Conservation (phyloP, 2,329 filamentous ascomycete species). For the Daldinia sp. region DNA sequence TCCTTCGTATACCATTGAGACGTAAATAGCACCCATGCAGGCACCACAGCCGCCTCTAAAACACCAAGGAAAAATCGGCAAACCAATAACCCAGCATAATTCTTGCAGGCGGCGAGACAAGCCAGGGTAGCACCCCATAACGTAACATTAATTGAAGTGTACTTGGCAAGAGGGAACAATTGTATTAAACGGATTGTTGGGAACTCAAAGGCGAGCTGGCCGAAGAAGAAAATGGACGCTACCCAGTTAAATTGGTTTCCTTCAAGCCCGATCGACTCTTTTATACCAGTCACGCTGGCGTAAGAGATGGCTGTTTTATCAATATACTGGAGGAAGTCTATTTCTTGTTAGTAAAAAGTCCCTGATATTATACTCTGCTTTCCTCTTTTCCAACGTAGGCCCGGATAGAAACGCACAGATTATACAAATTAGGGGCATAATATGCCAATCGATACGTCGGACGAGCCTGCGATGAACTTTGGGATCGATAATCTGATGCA, state of each 20-base stretch:
- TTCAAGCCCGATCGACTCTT: constrained; percentile 46
- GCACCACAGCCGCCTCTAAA: constrained; percentile 41
- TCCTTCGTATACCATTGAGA: constrained; percentile 44
- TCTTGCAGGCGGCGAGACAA: constrained; percentile 36
- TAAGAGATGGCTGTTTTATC: constrained; percentile 38
- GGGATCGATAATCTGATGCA: constrained; percentile 26
- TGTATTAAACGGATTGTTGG: constrained; percentile 51
- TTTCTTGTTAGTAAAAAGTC: constrained; percentile 4
- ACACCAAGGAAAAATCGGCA: constrained; percentile 43
- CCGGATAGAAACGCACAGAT: constrained; percentile 24
- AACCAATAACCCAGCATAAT: constrained; percentile 36
- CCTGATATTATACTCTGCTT: background rate
- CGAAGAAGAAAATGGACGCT: constrained; percentile 48
- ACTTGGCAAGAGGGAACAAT: constrained; percentile 50
- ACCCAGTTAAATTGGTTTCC: constrained; percentile 56
- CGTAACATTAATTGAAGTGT: constrained; percentile 48
- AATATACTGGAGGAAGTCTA: constrained; percentile 38
- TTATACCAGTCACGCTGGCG: constrained; percentile 37
- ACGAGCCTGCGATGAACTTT: constrained; percentile 29
- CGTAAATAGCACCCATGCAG: constrained; percentile 46
- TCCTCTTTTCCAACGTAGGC: background rate
- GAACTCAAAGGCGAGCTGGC: constrained; percentile 50
- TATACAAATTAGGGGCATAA: constrained; percentile 37
- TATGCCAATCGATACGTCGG: constrained; percentile 34
- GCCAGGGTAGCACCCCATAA: constrained; percentile 46